These are phyloP conservation scores for Sporothrix brasiliensis DNA, from an alignment of 2,329 filamentous ascomycete species.

Conservation along the genomic window DNA sequence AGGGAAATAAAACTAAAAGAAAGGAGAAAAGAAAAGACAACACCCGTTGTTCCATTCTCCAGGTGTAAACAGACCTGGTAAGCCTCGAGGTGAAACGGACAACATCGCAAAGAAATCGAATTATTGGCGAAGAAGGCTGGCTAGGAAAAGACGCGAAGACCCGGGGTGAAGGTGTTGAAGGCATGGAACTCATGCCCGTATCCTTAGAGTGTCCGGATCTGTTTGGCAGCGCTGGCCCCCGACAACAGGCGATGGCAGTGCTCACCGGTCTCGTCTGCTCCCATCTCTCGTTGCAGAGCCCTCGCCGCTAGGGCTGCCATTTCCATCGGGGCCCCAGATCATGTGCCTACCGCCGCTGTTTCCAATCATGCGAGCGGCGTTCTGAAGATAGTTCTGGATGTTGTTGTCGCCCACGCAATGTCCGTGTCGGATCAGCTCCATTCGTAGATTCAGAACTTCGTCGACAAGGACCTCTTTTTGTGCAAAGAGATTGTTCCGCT, in stretches of 20 bases:
- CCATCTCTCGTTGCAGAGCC: neutral
- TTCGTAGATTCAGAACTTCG: slow-evolving; percentile 42
- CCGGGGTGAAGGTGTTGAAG: neutral
- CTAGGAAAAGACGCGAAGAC: neutral
- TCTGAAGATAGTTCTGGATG: slow-evolving; percentile 40
- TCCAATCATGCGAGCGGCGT: slow-evolving; percentile 36
- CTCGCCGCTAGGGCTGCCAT: slow-evolving; percentile 20
- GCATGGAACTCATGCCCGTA: neutral
- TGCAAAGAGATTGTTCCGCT: slow-evolving; percentile 36
- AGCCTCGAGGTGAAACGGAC: neutral
- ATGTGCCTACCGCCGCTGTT: slow-evolving; percentile 29
- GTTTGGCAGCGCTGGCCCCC: no score
- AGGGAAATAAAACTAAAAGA: neutral
- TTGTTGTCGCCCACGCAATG: slow-evolving; percentile 38
- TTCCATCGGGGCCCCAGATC: slow-evolving; percentile 35
- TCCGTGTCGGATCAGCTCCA: slow-evolving; percentile 40
- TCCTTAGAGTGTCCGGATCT: neutral
- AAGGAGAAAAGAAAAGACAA: slow-evolving; percentile 7
- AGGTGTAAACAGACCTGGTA: neutral
- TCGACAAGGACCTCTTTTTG: slow-evolving; percentile 37
- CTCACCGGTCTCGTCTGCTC: neutral
- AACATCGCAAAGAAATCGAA: neutral
- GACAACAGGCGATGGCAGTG: no score
- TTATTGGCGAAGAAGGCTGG: neutral
- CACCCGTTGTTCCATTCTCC: neutral